phyloP scores from a whole-genome alignment of 2,329 filamentous ascomycete genomes.

The Ophiocordyceps australis region DNA sequence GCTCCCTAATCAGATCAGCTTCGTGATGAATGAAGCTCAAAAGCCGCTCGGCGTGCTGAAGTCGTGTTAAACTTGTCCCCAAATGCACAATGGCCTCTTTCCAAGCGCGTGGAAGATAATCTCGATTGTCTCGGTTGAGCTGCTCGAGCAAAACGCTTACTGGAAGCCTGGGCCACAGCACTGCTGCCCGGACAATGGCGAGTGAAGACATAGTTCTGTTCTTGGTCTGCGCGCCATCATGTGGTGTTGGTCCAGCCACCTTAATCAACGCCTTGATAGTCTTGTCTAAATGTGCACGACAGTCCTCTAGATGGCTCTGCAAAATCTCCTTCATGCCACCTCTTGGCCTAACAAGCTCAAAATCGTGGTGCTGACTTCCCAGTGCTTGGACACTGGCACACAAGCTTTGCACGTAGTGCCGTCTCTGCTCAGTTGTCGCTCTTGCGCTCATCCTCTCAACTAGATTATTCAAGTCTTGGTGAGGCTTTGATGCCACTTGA shows the following conservation, averaged over 20 bases:
- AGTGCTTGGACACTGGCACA: neutral
- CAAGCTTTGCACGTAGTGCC: neutral
- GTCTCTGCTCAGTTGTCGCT: too few species aligned
- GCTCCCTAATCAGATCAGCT: slow-evolving; percentile 16
- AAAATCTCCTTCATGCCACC: neutral
- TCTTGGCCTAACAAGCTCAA: neutral
- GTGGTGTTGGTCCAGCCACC: too few species aligned
- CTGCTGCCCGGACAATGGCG: neutral
- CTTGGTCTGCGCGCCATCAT: too few species aligned
- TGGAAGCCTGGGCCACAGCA: neutral
- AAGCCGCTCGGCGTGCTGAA: slow-evolving; percentile 21
- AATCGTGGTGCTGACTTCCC: neutral
- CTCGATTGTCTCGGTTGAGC: neutral
- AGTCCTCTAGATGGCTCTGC: neutral
- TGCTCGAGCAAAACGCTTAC: neutral
- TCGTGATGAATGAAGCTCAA: slow-evolving; percentile 5
- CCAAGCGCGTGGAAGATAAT: slow-evolving; percentile 8
- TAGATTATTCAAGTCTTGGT: too few species aligned
- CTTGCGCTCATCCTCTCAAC: too few species aligned
- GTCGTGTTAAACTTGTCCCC: slow-evolving; percentile 14
- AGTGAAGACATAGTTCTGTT: neutral
- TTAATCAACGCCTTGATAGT: too few species aligned
- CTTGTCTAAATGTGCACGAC: neutral
- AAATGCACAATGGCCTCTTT: slow-evolving; percentile 14
- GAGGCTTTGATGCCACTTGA: too few species aligned